phyloP scores from a whole-genome alignment of 371 early-diverging fungal species.

The Rhizopus delemar region DNA sequence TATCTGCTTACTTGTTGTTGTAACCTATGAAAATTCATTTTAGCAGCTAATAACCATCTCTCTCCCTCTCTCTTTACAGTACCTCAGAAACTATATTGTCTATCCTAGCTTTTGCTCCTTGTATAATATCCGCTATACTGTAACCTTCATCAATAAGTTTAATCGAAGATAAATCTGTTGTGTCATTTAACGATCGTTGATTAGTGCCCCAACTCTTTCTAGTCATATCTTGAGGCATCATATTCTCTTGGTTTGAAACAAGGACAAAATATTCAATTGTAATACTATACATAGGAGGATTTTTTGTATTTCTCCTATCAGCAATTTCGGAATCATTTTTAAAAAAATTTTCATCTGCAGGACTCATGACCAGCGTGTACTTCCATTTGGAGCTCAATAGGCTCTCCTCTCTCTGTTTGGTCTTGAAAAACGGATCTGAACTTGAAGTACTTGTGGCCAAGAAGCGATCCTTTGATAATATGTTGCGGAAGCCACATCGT shows the following conservation, averaged over 20 bases:
- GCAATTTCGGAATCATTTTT: neutral
- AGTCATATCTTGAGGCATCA: conserved; percentile 21
- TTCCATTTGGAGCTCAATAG: conserved; percentile 25
- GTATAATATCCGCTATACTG: conserved; percentile 34
- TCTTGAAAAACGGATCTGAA: conserved; percentile 28
- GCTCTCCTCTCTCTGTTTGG: neutral
- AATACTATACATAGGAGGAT: neutral
- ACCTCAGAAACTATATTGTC: conserved; percentile 44
- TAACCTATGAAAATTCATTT: conserved; percentile 25
- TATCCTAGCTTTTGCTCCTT: conserved; percentile 31
- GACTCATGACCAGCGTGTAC: conserved; percentile 38
- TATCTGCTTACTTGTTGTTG: conserved; percentile 30
- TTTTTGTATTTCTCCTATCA: neutral
- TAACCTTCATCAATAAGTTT: conserved; percentile 28
- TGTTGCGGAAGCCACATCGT: conserved; percentile 58
- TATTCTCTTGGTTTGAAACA: conserved; percentile 32
- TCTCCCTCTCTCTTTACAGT: neutral
- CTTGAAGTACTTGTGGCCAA: conserved; percentile 37
- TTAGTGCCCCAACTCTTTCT: conserved; percentile 22
- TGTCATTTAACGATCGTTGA: conserved; percentile 2
- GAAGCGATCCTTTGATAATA: conserved; percentile 19
- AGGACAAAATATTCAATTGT: conserved; percentile 43
- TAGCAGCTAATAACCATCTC: neutral
- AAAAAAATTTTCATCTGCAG: conserved; percentile 9
- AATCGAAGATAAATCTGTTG: conserved; percentile 9